Base-by-base conservation (phyloP, 2,329 filamentous ascomycete genomes). In the Fusarium newnesense region DNA sequence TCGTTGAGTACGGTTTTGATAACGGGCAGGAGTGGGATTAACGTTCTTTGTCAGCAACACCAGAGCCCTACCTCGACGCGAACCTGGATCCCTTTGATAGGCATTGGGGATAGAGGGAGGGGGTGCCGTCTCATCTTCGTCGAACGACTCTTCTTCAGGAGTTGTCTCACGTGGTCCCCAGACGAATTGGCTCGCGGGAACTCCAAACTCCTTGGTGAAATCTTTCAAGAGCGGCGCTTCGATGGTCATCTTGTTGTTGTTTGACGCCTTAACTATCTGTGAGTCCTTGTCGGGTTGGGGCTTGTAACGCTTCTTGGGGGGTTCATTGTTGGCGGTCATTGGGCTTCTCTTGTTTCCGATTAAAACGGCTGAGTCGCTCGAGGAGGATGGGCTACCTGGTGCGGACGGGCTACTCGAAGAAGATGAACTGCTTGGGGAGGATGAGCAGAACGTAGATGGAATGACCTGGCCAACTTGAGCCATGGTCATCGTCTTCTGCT, bases 121-220 rank as follows among this genome's bases (percentile, higher is more conserved):
- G 12, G 43, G 53, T 10, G 74, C 72, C 49, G 65, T 65, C n/a
- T 65, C 65, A 24, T 74, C 62, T 37, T 72, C 73, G 50, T 74
- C 63, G n/a, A 72, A 66, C 7, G 58, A 46, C 11, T 62, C 69
- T 34, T 60, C 53, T 11, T 57, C 21, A 15, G 59, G 43, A 11
- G 30, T 36, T 36, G 60, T 21, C 24, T 50, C 18, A 28, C 50
- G 34, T 24, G 64, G 28, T 6, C 72, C 72, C 69, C 69, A 74
- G 16, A 50, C 36, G 34, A 68, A 75, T 40, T 74, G 71, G 6
- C 24, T 39, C 21, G 16, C 49, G 5, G 72, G 72, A 37, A 73
- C 69, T 7, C 72, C 72, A 32, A 60, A 63, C 4, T 49, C 36
- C n/a, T 61, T 50, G 4, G 57, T 40, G 24, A 75, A 74, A 52